These are phyloP conservation scores for Herpetomonas muscarum DNA, from an alignment of 208 protist genomes.

Conservation along the genomic window DNA sequence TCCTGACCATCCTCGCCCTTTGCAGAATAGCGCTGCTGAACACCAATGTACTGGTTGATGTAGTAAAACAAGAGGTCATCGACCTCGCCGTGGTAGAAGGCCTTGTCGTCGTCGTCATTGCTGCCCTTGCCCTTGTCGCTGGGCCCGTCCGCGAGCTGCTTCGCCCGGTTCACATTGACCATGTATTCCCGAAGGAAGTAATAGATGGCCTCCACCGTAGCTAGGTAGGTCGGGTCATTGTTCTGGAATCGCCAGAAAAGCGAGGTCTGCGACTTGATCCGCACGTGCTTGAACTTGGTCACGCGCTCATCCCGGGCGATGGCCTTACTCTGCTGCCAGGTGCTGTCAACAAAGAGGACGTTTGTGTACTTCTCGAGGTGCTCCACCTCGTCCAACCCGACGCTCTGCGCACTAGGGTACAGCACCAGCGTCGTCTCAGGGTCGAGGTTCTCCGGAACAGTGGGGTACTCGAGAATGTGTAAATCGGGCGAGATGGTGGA, in stretches of 20 bases:
- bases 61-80: slow-evolving; percentile 96
- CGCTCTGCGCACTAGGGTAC: slow-evolving; percentile 79
- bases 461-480: slow-evolving; percentile 76
- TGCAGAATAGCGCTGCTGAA: slow-evolving; percentile 82
- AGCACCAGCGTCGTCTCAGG: slow-evolving; percentile 74
- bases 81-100: slow-evolving; percentile 86
- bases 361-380: slow-evolving; percentile 75
- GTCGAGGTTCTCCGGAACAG: slow-evolving; percentile 55
- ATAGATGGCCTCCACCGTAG: slow-evolving; percentile 95
- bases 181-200: slow-evolving; percentile 91
- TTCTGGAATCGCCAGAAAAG: slow-evolving; percentile 95
- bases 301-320: slow-evolving; percentile 82
- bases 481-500: slow-evolving; percentile 83
- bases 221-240: slow-evolving; percentile 87
- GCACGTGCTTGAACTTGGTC: slow-evolving; percentile 67
- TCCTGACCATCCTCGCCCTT: slow-evolving; percentile 11
- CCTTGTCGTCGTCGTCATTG: background rate
- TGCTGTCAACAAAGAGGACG: slow-evolving; percentile 93
- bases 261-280: slow-evolving; percentile 78
- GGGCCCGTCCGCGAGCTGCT: background rate
- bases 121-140: slow-evolving; percentile 1
- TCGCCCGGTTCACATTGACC: slow-evolving; percentile 42
- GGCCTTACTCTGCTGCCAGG: slow-evolving; percentile 91
- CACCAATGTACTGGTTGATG: slow-evolving; percentile 91
- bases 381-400: slow-evolving; percentile 58